Base-by-base conservation (phyloP, 441 rosid genomes). In the Adansonia rubrostipa region DNA sequence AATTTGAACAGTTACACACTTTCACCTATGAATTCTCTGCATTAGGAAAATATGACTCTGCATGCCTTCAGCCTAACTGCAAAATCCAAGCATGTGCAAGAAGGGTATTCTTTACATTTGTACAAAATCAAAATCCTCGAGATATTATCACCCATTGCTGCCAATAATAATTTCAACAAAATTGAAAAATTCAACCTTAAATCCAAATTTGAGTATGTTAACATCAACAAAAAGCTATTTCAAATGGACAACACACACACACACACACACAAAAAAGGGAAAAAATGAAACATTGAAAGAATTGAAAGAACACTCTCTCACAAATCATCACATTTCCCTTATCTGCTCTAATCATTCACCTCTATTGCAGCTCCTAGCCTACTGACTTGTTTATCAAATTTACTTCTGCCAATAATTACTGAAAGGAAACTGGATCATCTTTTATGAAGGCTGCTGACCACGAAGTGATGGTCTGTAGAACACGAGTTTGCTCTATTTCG, bases 391-490 rank as follows among this genome's bases (percentile, higher is more conserved):
- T 40, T 36, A 5, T 33, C 33, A 74, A 58, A 36, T 65, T 70
- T 71, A 68, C 76, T 69, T 17, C 67, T 36, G 40, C 40, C 28
- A 2, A 62, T 2, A 42, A 45, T 56, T 0, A 64, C n/a, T 42
- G n/a, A 70, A 36, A 36, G 40, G 40, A 14, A 62, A 54, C 33
- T 45, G 1, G 62, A 5, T 9, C 36, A 53, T 36, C 4, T 3
- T 82, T 48, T 13, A 36, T 82, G 82, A 87, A 53, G 91, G 89
- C 83, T 82, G 87, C 78, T 86, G 88, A 51, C 96, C 91, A 13
- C 90, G 92, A 79, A 90, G 94, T 19, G 90, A 89, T 33, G 93
- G 92, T 75, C 84, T 83, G 85, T 89, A 92, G 85, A 90, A 92
- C 42, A 88, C 88, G 96, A 71, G 86, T 86, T 54, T 90, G 94